phyloP scores from a whole-genome alignment of 768 basidiomycete species.

The Hysterangium stoloniferum region DNA sequence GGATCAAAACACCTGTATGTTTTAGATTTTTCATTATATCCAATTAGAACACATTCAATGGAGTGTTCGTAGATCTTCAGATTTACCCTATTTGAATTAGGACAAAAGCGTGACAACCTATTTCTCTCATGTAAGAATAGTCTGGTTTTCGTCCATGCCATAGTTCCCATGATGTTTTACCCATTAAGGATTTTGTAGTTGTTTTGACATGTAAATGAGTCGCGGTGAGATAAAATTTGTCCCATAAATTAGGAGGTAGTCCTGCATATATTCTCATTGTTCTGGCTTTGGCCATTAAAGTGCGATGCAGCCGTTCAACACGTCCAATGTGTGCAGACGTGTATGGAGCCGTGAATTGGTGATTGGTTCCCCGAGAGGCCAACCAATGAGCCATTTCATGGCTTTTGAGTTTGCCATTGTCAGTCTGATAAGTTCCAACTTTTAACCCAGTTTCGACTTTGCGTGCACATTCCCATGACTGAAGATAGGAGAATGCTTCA shows the following conservation, averaged over 20 bases:
- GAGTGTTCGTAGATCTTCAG: too few species aligned
- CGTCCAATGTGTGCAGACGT: slow-evolving; percentile 12
- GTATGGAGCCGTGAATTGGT: slow-evolving; percentile 19
- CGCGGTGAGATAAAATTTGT: not conserved
- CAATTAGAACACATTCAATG: too few species aligned
- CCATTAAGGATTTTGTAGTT: not conserved
- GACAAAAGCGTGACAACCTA: slow-evolving; percentile 33
- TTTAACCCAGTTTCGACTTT: not conserved
- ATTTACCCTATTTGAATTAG: too few species aligned
- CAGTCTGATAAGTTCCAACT: not conserved
- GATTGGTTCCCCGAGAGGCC: not conserved
- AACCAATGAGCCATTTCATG: not conserved
- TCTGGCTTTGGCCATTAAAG: not conserved
- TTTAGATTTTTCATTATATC: too few species aligned
- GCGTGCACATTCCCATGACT: not conserved
- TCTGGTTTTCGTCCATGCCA: slow-evolving; percentile 1
- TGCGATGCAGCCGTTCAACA: not conserved
- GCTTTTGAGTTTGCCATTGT: slow-evolving; percentile 4
- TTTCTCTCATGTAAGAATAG: slow-evolving; percentile 9
- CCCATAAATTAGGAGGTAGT: not conserved
- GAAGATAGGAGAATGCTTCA: not conserved
- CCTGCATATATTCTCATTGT: not conserved
- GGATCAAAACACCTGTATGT: too few species aligned
- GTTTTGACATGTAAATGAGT: not conserved
- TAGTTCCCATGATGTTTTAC: not conserved